Evolutionary conservation across 192 early-diverging fungal genomes (phyloP).

Genomic region (Podila clonocystis): DNA sequence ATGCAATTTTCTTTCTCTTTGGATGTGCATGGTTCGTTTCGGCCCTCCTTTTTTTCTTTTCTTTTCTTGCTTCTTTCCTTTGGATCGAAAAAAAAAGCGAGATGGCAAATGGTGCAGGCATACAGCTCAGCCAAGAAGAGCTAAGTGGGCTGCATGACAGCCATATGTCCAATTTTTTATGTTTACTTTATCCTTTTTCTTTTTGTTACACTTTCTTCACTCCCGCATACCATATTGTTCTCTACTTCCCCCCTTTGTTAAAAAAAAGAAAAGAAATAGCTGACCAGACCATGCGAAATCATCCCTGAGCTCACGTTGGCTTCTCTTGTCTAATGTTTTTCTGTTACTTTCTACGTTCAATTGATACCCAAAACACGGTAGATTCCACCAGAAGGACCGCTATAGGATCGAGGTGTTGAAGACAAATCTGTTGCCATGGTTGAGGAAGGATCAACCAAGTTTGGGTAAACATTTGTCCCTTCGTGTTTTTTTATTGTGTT

Average conservation of each 20-base stretch:
- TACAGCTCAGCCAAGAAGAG: too few species aligned
- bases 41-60: not conserved
- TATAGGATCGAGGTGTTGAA: constrained; percentile 52
- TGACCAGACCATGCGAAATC: not conserved
- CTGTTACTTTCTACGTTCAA: not conserved
- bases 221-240: not conserved
- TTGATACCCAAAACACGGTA: constrained; percentile 3
- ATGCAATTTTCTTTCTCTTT: not conserved
- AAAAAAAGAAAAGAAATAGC: too few species aligned
- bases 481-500: not conserved
- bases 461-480: constrained; percentile 16
- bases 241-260: too few species aligned
- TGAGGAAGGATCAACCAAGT: constrained; percentile 41
- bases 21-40: not conserved
- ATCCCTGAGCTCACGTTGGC: too few species aligned
- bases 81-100: too few species aligned
- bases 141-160: too few species aligned
- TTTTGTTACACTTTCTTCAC: not conserved
- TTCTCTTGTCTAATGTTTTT: not conserved
- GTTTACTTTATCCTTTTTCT: not conserved
- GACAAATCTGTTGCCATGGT: constrained; percentile 48
- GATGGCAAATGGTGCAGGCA: too few species aligned
- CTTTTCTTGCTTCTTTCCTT: too few species aligned
- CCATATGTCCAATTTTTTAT: not conserved
- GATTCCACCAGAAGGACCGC: constrained; percentile 55